Percentiles rank a stretch among this genome's conserved stretches.
These are phyloP conservation scores for Curvularia verruculosa DNA, from an alignment of 2,329 filamentous ascomycete species.

Conservation along the genomic window DNA sequence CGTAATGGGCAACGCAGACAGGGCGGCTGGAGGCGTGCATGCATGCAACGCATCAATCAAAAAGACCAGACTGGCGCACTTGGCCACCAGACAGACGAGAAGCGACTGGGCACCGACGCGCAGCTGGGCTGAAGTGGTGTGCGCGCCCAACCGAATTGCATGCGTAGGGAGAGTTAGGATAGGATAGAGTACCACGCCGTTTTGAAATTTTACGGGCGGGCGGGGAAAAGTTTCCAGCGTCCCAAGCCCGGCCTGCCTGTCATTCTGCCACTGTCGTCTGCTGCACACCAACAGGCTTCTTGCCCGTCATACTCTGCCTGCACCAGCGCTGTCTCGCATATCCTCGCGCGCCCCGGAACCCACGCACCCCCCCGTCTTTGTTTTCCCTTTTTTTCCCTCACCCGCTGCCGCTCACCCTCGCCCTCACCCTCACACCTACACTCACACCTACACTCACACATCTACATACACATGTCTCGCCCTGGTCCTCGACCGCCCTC, in stretches of 20 bases:
- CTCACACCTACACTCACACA: neutral
- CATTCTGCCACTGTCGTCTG: conserved; percentile 6
- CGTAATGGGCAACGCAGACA: neutral
- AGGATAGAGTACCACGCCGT: conserved; percentile 29
- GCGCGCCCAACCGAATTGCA: conserved; percentile 33
- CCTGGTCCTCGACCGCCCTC: conserved; percentile 23
- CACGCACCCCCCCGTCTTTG: conserved; percentile 11
- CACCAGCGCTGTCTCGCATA: conserved; percentile 14
- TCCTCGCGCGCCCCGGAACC: conserved; percentile 13
- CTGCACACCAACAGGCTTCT: conserved; percentile 12
- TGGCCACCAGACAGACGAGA: neutral
- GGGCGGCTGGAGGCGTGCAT: conserved; percentile 8
- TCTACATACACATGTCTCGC: neutral
- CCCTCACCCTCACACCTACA: conserved; percentile 4
- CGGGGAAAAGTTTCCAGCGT: conserved; percentile 26
- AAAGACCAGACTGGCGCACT: neutral
- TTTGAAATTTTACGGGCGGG: conserved; percentile 34
- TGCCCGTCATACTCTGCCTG: conserved; percentile 24
- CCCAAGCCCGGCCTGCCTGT: conserved; percentile 17
- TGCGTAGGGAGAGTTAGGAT: conserved; percentile 24
- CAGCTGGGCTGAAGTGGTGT: no score
- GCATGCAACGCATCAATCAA: conserved; percentile 9
- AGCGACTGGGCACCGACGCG: conserved; percentile 15
- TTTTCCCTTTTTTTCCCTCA: conserved; percentile 1
- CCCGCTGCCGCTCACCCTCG: neutral